Evolutionary conservation across 2,329 filamentous ascomycete genomes (phyloP).

Genomic region (Rutstroemia sp.): DNA sequence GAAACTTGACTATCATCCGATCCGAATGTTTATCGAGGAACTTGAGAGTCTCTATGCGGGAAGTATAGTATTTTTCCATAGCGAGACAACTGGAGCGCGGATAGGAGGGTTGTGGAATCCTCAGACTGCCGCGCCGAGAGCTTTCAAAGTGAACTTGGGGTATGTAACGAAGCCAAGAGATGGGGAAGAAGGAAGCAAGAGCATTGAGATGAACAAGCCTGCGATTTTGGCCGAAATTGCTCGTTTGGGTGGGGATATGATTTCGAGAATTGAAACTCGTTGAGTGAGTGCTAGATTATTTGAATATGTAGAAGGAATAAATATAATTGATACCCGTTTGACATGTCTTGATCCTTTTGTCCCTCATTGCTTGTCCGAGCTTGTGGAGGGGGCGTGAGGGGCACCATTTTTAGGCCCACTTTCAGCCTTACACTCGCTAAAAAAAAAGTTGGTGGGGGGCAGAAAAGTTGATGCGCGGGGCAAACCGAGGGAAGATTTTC

Average conservation of each 20-base stretch:
- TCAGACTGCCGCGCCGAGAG: slow-evolving; percentile 34
- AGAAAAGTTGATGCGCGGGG: slow-evolving; percentile 7
- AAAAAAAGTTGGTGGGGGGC: slow-evolving; percentile 9
- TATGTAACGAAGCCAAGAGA: slow-evolving; percentile 49
- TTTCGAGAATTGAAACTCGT: slow-evolving; percentile 54
- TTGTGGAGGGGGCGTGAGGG: not conserved
- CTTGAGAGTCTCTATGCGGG: slow-evolving; percentile 60
- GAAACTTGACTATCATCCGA: slow-evolving; percentile 51
- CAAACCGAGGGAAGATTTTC: slow-evolving; percentile 4
- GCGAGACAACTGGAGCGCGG: slow-evolving; percentile 46
- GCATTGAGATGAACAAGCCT: slow-evolving; percentile 57
- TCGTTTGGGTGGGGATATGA: slow-evolving; percentile 57
- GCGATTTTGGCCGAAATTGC: slow-evolving; percentile 68
- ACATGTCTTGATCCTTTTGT: not conserved
- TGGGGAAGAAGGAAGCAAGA: slow-evolving; percentile 30
- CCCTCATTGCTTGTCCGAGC: no score
- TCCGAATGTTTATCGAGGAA: slow-evolving; percentile 57
- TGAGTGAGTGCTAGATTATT: not conserved
- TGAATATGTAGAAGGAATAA: not conserved
- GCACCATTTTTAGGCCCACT: not conserved
- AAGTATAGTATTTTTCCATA: slow-evolving; percentile 73
- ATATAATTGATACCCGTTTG: slow-evolving; percentile 1
- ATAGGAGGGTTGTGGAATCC: slow-evolving; percentile 64
- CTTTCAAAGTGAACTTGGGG: slow-evolving; percentile 63
- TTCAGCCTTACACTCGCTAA: slow-evolving; percentile 18